Conservation (phyloP, 352 stramenopile genomes). For the Phytophthora palmivora region DNA sequence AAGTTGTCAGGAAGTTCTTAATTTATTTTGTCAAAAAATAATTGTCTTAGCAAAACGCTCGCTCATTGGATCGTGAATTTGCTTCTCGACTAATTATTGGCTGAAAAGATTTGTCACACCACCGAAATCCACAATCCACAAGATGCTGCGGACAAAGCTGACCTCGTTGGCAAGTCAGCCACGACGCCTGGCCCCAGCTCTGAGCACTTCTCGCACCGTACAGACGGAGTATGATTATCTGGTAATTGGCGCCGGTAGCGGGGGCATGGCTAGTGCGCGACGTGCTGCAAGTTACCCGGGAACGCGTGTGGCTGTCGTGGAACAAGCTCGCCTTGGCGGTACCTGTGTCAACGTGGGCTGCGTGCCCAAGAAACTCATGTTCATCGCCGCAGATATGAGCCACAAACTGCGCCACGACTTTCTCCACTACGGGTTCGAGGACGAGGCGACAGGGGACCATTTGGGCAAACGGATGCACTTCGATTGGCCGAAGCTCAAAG, state of each 20-base stretch:
- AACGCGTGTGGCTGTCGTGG: slow-evolving; percentile 96
- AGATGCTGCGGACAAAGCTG: slow-evolving; percentile 26
- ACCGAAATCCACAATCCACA: too few relatives aligned
- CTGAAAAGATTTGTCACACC: slow-evolving; percentile 15
- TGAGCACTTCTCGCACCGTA: slow-evolving; percentile 17
- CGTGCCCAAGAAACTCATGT: slow-evolving; percentile 99
- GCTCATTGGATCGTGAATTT: slow-evolving; percentile 18
- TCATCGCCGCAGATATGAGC: slow-evolving; percentile 69
- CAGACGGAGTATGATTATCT: slow-evolving; percentile 82
- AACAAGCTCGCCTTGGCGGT: slow-evolving; percentile 91
- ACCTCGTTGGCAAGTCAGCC: slow-evolving; percentile 5
- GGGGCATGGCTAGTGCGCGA: slow-evolving; percentile 93
- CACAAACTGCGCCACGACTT: slow-evolving; percentile 65
- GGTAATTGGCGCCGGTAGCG: slow-evolving; percentile 92
- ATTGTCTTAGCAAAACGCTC: slow-evolving; percentile 18
- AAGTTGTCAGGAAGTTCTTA: slow-evolving; percentile 11
- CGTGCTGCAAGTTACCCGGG: slow-evolving; percentile 79
- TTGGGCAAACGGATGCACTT: slow-evolving; percentile 63
- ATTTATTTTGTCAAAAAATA: slow-evolving; percentile 35
- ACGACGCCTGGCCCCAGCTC: slow-evolving; percentile 24
- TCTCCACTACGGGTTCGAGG: slow-evolving; percentile 67
- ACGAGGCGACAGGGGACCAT: slow-evolving; percentile 36
- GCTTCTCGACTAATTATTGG: slow-evolving; percentile 1
- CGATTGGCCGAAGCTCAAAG: slow-evolving; percentile 94
- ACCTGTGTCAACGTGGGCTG: slow-evolving; percentile 99